Base-by-base conservation (phyloP, 2,329 filamentous ascomycete species). In the Coniochaeta sp. region DNA sequence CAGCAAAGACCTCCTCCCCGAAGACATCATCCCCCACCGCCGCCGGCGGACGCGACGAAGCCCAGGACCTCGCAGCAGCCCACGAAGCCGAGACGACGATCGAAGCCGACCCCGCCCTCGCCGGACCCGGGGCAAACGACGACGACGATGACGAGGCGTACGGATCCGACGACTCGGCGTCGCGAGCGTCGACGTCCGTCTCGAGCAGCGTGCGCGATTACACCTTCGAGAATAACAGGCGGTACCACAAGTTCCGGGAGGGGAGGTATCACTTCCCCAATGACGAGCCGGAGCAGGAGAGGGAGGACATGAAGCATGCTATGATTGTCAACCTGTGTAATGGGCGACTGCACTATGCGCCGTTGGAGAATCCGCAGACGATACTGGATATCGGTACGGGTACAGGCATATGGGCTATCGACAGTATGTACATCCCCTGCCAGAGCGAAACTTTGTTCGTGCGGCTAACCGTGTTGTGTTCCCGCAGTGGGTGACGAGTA, bases 391-490 rank as follows among this genome's bases (percentile, higher is more conserved):
- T 67, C 42, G 64, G 64, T 1, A 65, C 62, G 24, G 64, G 64
- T 0, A 64, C 62, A 38, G 64, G 64, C n/a, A 64, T 66, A 46
- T 67, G 65, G 65, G 59, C 60, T 2, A 65, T 65, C 10, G 63
- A 67, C 28, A 57, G 65, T 38, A 54, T 52, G 54, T 58, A 51
- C n/a, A n/a, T 24, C 56, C 56, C n/a, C n/a, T n/a, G n/a, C n/a
- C n/a, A n/a, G n/a, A n/a, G n/a, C n/a, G n/a, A n/a, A n/a, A n/a
- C n/a, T n/a, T n/a, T n/a, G n/a, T n/a, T n/a, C n/a, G n/a, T n/a
- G n/a, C n/a, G n/a, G n/a, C n/a, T n/a, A n/a, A n/a, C n/a, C n/a
- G n/a, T n/a, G n/a, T n/a, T 22, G n/a, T n/a, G 18, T 26, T 9
- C 7, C 26, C 8, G 49, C 51, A 42, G 38, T 42, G 38, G 54